Base-by-base conservation (phyloP, 805 yeast species). In the Pachysolen tannophilus region DNA sequence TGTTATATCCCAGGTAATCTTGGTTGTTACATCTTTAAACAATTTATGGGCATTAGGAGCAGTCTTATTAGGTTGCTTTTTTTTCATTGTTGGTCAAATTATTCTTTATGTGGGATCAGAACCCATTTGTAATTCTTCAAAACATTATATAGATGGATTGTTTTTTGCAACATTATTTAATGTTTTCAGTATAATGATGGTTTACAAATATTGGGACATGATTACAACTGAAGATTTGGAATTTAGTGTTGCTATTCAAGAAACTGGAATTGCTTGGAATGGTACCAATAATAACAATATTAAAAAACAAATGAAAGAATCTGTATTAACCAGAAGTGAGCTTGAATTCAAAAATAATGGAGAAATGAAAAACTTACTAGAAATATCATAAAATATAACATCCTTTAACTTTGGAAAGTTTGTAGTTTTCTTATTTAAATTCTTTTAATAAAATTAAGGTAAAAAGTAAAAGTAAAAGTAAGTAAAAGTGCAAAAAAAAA, bases 171-270 rank as follows among this genome's bases (percentile, higher is more conserved):
- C 92, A 18, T 49, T 86, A 24, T 74, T 95, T 52, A 85, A 85
- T 52, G 53, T 86, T 33, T 82, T 86, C 49, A 71, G 94, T 4
- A 61, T 82, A 37, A 87, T 92, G 95, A 90, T 92, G 97, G 67
- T 90, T 34, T 90, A 87, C 65, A 88, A 92, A 60, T 85, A 78
- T 47, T 90, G 97, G 96, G 97, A 88, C 51, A 86, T 88, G 72
- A 80, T 90, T 34, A 92, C 97, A 9, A 77, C 79, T 38, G 97
- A 90, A 50, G 97, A 92, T 55, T 75, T 90, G 47, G 98, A 90
- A 60, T 92, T 90, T 57, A 75, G 86, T 32, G 92, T 85, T 34
- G 68, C 75, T 39, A 63, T 65, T 26, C 62, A 62, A 39, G 73
- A 66, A 42, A 63, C 59, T 14, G 65, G 62, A 28, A 60, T 36